Evolutionary conservation across 306 rosid genomes (phyloP).

Genomic region (Pyrus pyrifolia): DNA sequence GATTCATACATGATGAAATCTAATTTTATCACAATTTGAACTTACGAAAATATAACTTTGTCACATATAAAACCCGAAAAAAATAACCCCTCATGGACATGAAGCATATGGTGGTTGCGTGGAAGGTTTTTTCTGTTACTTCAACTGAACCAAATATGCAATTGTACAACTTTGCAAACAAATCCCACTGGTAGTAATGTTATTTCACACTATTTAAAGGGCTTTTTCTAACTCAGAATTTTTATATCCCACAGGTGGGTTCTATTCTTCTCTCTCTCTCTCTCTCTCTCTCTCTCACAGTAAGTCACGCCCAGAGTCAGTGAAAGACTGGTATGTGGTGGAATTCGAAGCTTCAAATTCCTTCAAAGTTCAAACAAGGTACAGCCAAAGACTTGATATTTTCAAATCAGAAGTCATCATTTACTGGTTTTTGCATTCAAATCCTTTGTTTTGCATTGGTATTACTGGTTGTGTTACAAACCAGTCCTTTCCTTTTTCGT

Average conservation of each 20-base stretch:
- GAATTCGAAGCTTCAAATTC: conserved; percentile 26
- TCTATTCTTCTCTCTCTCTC: neutral
- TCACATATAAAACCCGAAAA: too few relatives aligned
- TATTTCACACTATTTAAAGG: conserved; percentile 33
- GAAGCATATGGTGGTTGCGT: neutral
- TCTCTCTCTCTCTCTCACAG: neutral
- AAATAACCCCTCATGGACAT: neutral
- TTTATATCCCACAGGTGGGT: conserved; percentile 18
- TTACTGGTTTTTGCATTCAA: neutral
- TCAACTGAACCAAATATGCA: neutral
- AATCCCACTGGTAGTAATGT: conserved; percentile 31
- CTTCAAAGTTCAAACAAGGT: conserved; percentile 32
- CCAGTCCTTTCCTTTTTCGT: neutral
- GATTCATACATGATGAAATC: too few relatives aligned
- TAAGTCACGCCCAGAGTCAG: neutral
- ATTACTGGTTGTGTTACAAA: neutral
- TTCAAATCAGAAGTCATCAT: neutral
- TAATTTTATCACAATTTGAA: too few relatives aligned
- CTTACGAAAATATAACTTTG: too few relatives aligned
- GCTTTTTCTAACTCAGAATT: conserved; percentile 9
- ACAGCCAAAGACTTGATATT: neutral
- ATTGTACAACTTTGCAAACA: neutral
- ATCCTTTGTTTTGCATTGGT: neutral
- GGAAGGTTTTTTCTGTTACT: neutral
- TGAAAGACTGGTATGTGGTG: conserved; percentile 18